phyloP scores from a whole-genome alignment of 148 eudicot species.

The Chenopodium suecicum region DNA sequence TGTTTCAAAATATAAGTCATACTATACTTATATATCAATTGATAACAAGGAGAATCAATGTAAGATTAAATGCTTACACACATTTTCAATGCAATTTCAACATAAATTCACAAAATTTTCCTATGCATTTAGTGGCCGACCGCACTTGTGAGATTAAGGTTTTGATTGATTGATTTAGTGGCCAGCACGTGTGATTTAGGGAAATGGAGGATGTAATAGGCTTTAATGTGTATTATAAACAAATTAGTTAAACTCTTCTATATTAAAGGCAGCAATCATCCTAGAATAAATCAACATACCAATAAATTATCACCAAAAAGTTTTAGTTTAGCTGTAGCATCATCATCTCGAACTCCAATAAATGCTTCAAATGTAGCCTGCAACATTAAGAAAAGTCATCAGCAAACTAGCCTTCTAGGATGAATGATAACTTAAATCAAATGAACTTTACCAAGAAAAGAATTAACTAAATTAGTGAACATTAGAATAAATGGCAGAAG shows the following conservation, averaged over 20 bases:
- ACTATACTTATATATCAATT: background rate
- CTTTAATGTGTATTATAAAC: no score
- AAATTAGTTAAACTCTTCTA: background rate
- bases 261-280: background rate
- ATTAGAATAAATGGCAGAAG: background rate
- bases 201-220: background rate
- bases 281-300: conserved; percentile 36
- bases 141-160: no score
- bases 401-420: background rate
- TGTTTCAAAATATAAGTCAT: background rate
- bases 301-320: conserved; percentile 80
- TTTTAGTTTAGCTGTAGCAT: conserved; percentile 79
- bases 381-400: conserved; percentile 11
- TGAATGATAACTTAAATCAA: background rate
- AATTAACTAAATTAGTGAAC: background rate
- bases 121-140: no score
- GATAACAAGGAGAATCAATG: background rate
- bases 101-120: no score
- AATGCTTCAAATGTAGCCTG: conserved; percentile 97
- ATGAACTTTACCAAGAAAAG: background rate
- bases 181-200: no score
- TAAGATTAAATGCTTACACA: background rate
- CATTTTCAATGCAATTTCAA: no score
- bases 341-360: conserved; percentile 84
- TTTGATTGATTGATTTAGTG: no score